Percentiles rank a stretch among this genome's conserved stretches.
Evolutionary conservation across 2,329 filamentous ascomycete genomes (phyloP).

Genomic region (Fusarium neocosmosporiellum): DNA sequence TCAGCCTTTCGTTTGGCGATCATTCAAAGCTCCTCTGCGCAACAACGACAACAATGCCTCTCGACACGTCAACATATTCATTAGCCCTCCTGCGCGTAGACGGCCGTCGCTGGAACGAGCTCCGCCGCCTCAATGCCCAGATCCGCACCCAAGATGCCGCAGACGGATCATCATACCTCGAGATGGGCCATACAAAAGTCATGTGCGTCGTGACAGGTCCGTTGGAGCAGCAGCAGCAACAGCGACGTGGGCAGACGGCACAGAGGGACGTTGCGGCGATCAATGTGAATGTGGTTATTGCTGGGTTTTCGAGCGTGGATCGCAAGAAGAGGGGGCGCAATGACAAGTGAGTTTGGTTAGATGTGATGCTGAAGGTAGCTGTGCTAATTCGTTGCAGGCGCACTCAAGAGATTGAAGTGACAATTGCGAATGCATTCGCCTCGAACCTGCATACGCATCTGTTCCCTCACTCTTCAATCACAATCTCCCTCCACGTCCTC

Average conservation of each 20-base stretch:
- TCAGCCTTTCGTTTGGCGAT: constrained; percentile 14
- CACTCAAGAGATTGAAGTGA: constrained; percentile 82
- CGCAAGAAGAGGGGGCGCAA: constrained; percentile 79
- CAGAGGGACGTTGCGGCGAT: constrained; percentile 67
- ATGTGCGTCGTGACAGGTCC: constrained; percentile 93
- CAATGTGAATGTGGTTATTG: constrained; percentile 84
- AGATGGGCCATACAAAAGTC: constrained; percentile 98
- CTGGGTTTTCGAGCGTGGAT: constrained; percentile 89
- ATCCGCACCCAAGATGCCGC: constrained; percentile 93
- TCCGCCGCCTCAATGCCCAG: constrained; percentile 87
- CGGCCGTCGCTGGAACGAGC: constrained; percentile 95
- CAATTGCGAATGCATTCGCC: constrained; percentile 80
- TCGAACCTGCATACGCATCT: constrained; percentile 85
- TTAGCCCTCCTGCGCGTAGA: constrained; percentile 86
- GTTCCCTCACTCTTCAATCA: constrained; percentile 89
- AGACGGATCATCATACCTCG: constrained; percentile 92
- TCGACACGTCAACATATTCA: constrained; percentile 92
- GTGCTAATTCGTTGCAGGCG: constrained; percentile 64
- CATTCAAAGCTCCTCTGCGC: neutral
- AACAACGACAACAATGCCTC: constrained; percentile 73
- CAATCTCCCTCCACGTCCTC: constrained; percentile 85
- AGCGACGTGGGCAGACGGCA: constrained; percentile 55
- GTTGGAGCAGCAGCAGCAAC: constrained; percentile 67
- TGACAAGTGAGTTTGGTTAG: constrained; percentile 74
- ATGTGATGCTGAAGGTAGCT: neutral